These are phyloP conservation scores for Diutina pseudorugosa DNA, from an alignment of 1,139 yeast genomes.

Conservation along the genomic window DNA sequence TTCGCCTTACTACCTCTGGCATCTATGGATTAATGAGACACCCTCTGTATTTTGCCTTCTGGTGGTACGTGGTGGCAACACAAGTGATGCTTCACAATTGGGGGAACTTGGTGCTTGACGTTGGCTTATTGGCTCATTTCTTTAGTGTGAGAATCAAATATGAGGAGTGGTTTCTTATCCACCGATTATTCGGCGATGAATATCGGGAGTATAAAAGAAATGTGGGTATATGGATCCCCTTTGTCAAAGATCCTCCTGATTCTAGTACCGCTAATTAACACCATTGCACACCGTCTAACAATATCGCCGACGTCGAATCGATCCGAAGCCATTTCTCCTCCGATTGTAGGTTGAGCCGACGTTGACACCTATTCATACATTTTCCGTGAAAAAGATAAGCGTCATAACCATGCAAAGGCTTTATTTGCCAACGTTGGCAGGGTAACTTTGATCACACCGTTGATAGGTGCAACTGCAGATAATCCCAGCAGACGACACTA, in stretches of 20 bases:
- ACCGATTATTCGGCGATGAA: not conserved
- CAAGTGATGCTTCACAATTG: not conserved
- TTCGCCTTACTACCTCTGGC: not conserved
- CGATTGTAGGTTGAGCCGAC: too few relatives aligned
- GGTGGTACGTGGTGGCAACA: not conserved
- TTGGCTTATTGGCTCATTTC: not conserved
- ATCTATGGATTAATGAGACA: not conserved
- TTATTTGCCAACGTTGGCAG: too few relatives aligned
- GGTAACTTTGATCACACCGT: too few relatives aligned
- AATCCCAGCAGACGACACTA: too few relatives aligned
- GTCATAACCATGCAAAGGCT: too few relatives aligned
- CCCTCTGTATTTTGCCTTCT: not conserved
- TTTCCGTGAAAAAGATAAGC: too few relatives aligned
- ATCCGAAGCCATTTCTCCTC: too few relatives aligned
- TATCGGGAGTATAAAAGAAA: not conserved
- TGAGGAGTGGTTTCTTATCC: not conserved
- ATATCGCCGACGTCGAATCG: too few relatives aligned
- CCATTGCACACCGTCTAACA: too few relatives aligned
- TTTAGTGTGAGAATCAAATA: not conserved
- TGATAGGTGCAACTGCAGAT: too few relatives aligned
- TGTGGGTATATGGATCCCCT: not conserved
- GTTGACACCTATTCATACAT: too few relatives aligned
- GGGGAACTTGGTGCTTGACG: not conserved
- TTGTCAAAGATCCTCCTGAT: not conserved
- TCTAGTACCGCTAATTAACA: too few relatives aligned